Base-by-base conservation (phyloP, 495 filamentous ascomycete species). In the Zalerion maritima region DNA sequence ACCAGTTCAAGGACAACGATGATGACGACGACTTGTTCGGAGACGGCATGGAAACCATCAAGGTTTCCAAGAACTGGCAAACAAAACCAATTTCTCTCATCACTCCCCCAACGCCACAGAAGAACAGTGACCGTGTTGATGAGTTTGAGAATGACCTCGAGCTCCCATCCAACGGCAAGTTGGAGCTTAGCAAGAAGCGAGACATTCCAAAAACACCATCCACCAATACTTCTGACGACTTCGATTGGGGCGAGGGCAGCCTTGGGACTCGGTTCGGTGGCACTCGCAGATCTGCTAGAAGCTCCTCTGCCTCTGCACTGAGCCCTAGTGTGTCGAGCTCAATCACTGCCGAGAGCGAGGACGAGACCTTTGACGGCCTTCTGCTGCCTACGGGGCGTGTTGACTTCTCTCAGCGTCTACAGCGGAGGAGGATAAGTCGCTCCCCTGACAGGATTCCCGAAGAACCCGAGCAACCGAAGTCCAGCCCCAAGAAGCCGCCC, bases 161-260 rank as follows among this genome's bases (percentile, higher is more conserved):
- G 38, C 58, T 89, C 7, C 80, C 82, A 8, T 43, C 49, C 5
- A 52, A 62, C 34, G 66, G 73, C 10, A 54, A 65, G 27, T 52
- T 86, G 4, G 66, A 60, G 39, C 60, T 86, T 21, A 67, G 73
- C 15, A 57, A 58, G 25, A 63, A 57, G 18, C 69, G 67, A 45
- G 69, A 74, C 14, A 60, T 62, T 13, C 61, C 72, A 2, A 68
- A 62, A 37, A 70, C 63, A 10, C 66, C 70, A 8, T 50, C 54
- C 3, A 58, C 67, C 17, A 67, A 57, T 28, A 53, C 58, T 5
- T 55, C 78, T 28, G 83, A 87, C 20, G 87, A 92, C 33, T 71
- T 91, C 34, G 81, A 94, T 46, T 94, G 86, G 85, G 76, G 80
- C 18, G 89, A 96, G 53, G 84, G 83, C 17, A 92, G 82, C 50